Evolutionary conservation across 345 rosid species (phyloP).

Genomic region (Rhizophora mangle): DNA sequence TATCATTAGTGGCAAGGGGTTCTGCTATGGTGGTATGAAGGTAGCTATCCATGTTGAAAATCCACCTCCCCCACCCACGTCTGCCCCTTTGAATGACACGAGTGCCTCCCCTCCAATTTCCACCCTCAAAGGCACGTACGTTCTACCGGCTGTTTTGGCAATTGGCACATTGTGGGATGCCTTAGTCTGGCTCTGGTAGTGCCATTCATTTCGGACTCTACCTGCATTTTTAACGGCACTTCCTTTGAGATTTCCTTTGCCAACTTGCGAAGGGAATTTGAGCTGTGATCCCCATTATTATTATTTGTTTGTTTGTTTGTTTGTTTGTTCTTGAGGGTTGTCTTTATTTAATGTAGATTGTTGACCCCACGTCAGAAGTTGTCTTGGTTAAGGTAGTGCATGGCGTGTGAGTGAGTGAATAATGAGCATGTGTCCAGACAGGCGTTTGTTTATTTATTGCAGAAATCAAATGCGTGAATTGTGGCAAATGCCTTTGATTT

Average conservation of each 20-base stretch:
- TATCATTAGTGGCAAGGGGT: conserved; percentile 81
- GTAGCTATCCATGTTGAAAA: conserved; percentile 56
- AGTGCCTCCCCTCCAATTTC: conserved; percentile 32
- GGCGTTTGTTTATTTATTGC: neutral
- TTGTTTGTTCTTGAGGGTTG: neutral
- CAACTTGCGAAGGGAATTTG: conserved; percentile 25
- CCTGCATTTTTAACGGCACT: neutral
- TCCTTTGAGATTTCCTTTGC: conserved; percentile 11
- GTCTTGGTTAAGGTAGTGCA: conserved; percentile 3
- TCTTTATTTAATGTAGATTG: neutral
- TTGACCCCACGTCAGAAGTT: conserved; percentile 2
- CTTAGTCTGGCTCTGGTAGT: conserved; percentile 40
- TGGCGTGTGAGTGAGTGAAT: neutral
- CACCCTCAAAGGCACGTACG: conserved; percentile 28
- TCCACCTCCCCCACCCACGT: conserved; percentile 62
- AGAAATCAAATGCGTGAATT: neutral
- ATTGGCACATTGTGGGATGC: conserved; percentile 52
- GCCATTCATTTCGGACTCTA: neutral
- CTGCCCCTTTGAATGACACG: conserved; percentile 35
- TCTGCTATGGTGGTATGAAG: conserved; percentile 83
- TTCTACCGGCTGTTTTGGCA: conserved; percentile 44
- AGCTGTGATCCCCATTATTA: conserved; percentile 1
- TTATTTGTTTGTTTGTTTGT: neutral
- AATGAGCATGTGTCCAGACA: neutral
- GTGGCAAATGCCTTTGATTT: neutral